A percentile compares a stretch with the other conserved stretches of the same genome.
Conservation (phyloP, 441 rosid genomes). For the Mallotus japonicus region DNA sequence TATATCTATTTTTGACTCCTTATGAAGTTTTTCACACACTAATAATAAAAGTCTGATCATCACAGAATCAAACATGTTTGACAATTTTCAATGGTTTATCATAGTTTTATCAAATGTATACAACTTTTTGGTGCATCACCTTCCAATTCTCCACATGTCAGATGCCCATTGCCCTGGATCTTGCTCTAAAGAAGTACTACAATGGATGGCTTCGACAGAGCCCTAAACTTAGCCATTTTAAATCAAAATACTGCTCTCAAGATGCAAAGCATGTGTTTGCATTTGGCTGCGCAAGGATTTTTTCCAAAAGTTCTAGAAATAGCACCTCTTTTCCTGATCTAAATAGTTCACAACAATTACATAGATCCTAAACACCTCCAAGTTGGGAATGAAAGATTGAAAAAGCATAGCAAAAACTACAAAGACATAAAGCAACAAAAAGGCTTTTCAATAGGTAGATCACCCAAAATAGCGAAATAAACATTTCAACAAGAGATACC, state of each 20-base stretch:
- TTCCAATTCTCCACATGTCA: constrained; percentile 15
- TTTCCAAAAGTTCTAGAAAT: constrained; percentile 3
- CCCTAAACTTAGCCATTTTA: constrained; percentile 10
- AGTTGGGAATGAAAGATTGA: neutral
- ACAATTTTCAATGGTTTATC: neutral
- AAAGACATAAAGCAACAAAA: neutral
- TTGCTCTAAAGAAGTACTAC: neutral
- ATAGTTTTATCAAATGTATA: neutral
- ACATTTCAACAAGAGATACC: neutral
- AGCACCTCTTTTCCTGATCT: neutral
- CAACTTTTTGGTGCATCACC: constrained; percentile 3
- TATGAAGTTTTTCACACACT: neutral
- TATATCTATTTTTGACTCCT: constrained; percentile 1
- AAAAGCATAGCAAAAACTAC: constrained; percentile 5
- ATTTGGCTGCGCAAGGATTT: constrained; percentile 6
- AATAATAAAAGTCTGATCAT: neutral
- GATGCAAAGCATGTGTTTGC: constrained; percentile 3
- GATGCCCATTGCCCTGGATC: constrained; percentile 2
- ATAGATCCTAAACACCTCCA: constrained; percentile 7
- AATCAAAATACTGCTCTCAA: neutral
- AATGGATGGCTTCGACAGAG: constrained; percentile 12
- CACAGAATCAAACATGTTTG: neutral
- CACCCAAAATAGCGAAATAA: neutral
- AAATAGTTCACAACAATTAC: neutral
- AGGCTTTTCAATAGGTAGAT: neutral